Base-by-base conservation (phyloP, 148 eudicot genomes). In the Vaccinium myrtillus region DNA sequence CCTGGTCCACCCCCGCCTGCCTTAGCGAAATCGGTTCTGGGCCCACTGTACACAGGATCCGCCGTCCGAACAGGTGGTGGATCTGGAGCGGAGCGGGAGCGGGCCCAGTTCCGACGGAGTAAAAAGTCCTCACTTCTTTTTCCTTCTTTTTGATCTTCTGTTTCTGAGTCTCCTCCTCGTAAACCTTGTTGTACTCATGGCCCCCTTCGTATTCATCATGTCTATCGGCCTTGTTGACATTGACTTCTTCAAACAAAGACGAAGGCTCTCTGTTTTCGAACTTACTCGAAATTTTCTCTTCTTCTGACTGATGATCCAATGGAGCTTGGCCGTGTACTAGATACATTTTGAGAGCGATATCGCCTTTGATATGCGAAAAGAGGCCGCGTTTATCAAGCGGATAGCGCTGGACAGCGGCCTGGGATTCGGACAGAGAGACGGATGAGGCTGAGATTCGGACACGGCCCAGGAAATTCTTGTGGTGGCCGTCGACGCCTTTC, bases 331-430 rank as follows among this genome's bases (percentile, higher is more conserved):
- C 46, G 46, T 43, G 46, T 43, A 87, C 86, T 11, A 88, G 59
- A 74, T 88, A 93, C 16, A 95, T 54, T 80, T 77, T 93, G 36
- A 97, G 85, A 1, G 92, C 91, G 27, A 97, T 94, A 75, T 97
- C 99, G 0, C 99, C 99, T 48, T 88, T 94, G 77, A 97, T 88
- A 85, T 93, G 91, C 25, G 98, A 95, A 79, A 95, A 95, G 63
- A 92, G 11, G 5, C 98, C 95, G 55, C 95, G 88, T 77, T 97
- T 97, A 71, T 97, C 98, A 16, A 97, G 94, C 0, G 99, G 98
- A 88, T 94, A 97, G 15, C 96, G 85, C 48, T 92, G 95, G 8
- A 89, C 91, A 10, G 27, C 8, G 9, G 95, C 89, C 16, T 89
- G 90, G 18, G 86, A 53, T 75, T 91, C 93, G 11, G 91, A 79